Evolutionary conservation across 257 asterid species (phyloP), one percentile per base, ranked within the genome.

Genomic region (Solanum raphanifolium): DNA sequence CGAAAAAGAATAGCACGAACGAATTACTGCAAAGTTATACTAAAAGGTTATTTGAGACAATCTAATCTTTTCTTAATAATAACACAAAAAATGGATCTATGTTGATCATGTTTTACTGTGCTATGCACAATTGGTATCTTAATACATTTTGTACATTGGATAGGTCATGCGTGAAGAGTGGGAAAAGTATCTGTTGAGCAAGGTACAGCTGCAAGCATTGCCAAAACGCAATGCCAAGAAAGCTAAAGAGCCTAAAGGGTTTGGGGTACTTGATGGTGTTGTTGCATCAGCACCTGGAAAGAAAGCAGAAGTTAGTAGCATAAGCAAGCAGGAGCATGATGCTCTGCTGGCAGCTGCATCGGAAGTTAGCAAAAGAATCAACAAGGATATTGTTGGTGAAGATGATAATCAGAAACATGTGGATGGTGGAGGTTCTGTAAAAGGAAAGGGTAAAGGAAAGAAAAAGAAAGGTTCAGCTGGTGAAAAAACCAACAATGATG

Each of bases 101-200:
- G 3, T 81, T 48, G 68, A 81, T 31, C 68, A 46, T 48, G 29
- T 82, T 48, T 52, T 82, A 82, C 41, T 81, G 39, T 82, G 43
- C 85, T 48, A 82, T 11, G 35, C 85, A 27, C 23, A 10, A 48
- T 82, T 82, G 85, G 69, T 10, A 46, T 48, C 69, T 3, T 20
- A 29, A 43, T 48, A 62, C 25, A 66, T 20, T 62, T 52, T 55
- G 16, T 75, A 23, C 36, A 27, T 38, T 87, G 66, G 89, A 89
- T 91, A 97, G 99, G 99, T 95, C 84, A 95, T 97, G 98, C 90
- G 48, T 82, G 95, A 93, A 89, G 98, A 97, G 91, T 97, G 99
- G 99, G 95, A 94, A 87, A 95, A 95, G 75, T 97, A 95, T 92
- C 91, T 97, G 94, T 93, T 93, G 71, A 95, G 99, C 92, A 97